These are phyloP conservation scores for Xerocomus spinulosus DNA, from an alignment of 768 basidiomycete genomes.

Conservation along the genomic window DNA sequence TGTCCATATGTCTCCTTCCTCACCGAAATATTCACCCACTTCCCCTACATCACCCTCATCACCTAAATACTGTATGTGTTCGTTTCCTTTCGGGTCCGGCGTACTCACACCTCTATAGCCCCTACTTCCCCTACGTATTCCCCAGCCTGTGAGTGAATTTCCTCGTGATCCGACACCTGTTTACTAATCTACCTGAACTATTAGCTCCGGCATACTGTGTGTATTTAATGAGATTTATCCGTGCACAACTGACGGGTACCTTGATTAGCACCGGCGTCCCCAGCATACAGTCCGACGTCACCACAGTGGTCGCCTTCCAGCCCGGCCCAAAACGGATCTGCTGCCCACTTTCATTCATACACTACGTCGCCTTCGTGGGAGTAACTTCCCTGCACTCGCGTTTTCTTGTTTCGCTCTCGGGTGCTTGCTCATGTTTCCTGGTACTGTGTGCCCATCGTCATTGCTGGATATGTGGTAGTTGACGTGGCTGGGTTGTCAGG, in stretches of 20 bases:
- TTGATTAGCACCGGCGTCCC: constrained; percentile 68
- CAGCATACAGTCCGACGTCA: constrained; percentile 82
- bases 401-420: constrained; percentile 10
- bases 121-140: constrained; percentile 87
- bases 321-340: constrained; percentile 54
- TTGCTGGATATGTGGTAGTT: constrained; percentile 5
- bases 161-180: not conserved
- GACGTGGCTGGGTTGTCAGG: constrained; percentile 3
- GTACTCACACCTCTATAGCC: constrained; percentile 40
- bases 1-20: constrained; percentile 80
- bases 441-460: constrained; percentile 4
- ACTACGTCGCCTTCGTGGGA: constrained; percentile 52
- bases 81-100: not conserved
- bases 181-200: constrained; percentile 6
- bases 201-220: constrained; percentile 79
- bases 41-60: constrained; percentile 90
- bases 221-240: constrained; percentile 18
- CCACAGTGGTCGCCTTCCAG: constrained; percentile 82
- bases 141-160: constrained; percentile 65
- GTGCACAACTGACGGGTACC: constrained; percentile 14
- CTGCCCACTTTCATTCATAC: constrained; percentile 39
- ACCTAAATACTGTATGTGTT: constrained; percentile 79
- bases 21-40: constrained; percentile 90
- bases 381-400: constrained; percentile 19
- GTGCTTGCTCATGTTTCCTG: constrained; percentile 11